Base-by-base conservation (phyloP, 23 red algal species). In the Pyropia haitanensis region DNA sequence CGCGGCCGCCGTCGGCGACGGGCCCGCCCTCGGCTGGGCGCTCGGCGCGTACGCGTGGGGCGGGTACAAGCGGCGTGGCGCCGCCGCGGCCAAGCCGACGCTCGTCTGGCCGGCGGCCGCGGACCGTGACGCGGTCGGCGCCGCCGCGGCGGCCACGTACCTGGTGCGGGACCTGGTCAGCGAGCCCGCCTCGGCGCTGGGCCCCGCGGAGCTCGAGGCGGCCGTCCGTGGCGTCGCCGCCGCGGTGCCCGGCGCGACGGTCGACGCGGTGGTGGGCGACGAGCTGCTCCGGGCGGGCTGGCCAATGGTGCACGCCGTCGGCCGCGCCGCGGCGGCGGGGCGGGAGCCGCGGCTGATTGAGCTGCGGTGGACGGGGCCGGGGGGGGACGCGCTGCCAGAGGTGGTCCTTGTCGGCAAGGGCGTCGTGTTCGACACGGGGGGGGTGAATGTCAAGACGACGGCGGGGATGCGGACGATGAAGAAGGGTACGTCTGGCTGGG, bases 361-460 rank as follows among this genome's bases (percentile, higher is more conserved):
- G 53, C 56, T 98, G 21, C 24, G 71, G 53, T 95, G 78, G 77
- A 72, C 75, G 54, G n/a, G 17, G 24, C 31, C 17, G 56, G 59
- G 82, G 21, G 56, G 8, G 52, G 12, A 46, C 1, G 71, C 44
- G 25, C 19, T 21, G 29, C 60, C 73, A 20, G 30, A 24, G 13
- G 34, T 98, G n/a, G 72, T 67, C 18, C 48, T 98, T 20, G 79
- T 98, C 22, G 94, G 94, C 62, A 98, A 98, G 68, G 85, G 94
- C 1, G 86, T 98, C 52, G 68, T 55, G 51, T 98, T 88, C 39
- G 94, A 98, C 63, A 90, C 81, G 14, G 94, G 94, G 27, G 94
- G 94, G 5, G 49, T 98, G 14, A 67, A 78, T 56, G 53, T 98
- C 27, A 98, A 98, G 61, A 80, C 94, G 55, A 75, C 94, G 8